Evolutionary conservation across 768 basidiomycete genomes (phyloP).

Genomic region (Agrocybe chaxingu): DNA sequence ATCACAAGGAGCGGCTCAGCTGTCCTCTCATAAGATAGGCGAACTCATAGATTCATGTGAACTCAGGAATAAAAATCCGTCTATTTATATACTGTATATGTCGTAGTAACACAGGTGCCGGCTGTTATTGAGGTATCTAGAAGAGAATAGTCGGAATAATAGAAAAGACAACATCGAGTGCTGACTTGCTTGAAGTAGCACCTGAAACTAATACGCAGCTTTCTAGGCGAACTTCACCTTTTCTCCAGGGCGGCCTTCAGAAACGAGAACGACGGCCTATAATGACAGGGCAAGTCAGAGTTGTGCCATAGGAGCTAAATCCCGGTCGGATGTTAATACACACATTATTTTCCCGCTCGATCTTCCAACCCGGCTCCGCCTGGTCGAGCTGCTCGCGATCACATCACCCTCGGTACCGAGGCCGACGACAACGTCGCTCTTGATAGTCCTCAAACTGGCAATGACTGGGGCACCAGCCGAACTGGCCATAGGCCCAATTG

Average conservation of each 20-base stretch:
- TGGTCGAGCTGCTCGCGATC: conserved; percentile 75
- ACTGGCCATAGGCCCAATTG: conserved; percentile 91
- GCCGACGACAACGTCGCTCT: conserved; percentile 93
- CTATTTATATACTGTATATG: no score
- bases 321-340: conserved; percentile 27
- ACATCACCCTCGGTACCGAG: conserved; percentile 66
- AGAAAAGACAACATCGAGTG: no score
- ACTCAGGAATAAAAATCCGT: no score
- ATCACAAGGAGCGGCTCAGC: no score
- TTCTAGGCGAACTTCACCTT: conserved; percentile 67
- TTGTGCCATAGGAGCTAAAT: background rate
- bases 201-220: background rate
- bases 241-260: conserved; percentile 87
- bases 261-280: conserved; percentile 84
- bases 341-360: conserved; percentile 96
- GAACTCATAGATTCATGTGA: no score
- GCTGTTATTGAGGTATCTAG: no score
- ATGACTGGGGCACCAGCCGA: conserved; percentile 85
- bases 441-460: conserved; percentile 86
- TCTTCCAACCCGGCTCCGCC: conserved; percentile 92
- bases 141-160: no score
- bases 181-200: background rate
- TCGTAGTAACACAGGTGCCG: no score
- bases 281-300: conserved; percentile 2
- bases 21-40: no score